phyloP scores from a whole-genome alignment of 2,329 filamentous ascomycete species.

The Alternaria novae-zelandiae region DNA sequence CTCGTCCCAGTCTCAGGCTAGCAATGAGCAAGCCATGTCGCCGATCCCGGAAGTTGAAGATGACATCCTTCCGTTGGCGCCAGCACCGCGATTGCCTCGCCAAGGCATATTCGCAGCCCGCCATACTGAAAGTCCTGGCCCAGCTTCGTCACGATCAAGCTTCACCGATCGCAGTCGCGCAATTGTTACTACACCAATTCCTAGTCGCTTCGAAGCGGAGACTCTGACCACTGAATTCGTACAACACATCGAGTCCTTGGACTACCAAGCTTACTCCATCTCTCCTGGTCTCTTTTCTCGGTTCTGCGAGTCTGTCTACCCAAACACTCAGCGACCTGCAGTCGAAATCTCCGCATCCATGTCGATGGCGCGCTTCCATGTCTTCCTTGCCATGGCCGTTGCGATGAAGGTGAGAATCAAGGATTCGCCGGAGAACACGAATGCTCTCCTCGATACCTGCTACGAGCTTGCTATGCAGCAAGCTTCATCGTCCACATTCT shows the following conservation, averaged over 20 bases:
- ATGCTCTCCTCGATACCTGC: conserved; percentile 43
- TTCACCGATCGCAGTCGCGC: conserved; percentile 43
- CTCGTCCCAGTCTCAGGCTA: conserved; percentile 38
- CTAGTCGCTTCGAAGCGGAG: conserved; percentile 47
- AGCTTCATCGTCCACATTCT: conserved; percentile 36
- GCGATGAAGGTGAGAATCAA: conserved; percentile 45
- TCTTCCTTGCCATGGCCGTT: conserved; percentile 47
- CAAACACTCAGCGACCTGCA: conserved; percentile 29
- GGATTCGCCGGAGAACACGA: conserved; percentile 37
- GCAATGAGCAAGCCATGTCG: conserved; percentile 39
- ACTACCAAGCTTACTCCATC: conserved; percentile 36
- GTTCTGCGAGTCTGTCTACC: conserved; percentile 44
- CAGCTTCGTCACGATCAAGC: conserved; percentile 34
- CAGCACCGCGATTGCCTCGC: conserved; percentile 35
- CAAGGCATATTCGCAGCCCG: conserved; percentile 40
- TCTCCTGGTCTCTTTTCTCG: conserved; percentile 31
- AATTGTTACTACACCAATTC: conserved; percentile 37
- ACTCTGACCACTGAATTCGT: conserved; percentile 45
- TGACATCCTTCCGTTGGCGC: conserved; percentile 35
- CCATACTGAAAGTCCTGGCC: conserved; percentile 33
- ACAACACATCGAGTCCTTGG: conserved; percentile 32
- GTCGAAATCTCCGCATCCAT: conserved; percentile 31
- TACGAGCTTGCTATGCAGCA: conserved; percentile 48
- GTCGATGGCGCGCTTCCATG: conserved; percentile 45
- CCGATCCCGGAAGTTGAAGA: conserved; percentile 39